phyloP scores from a whole-genome alignment of 345 rosid genomes.

The Populus tremula region DNA sequence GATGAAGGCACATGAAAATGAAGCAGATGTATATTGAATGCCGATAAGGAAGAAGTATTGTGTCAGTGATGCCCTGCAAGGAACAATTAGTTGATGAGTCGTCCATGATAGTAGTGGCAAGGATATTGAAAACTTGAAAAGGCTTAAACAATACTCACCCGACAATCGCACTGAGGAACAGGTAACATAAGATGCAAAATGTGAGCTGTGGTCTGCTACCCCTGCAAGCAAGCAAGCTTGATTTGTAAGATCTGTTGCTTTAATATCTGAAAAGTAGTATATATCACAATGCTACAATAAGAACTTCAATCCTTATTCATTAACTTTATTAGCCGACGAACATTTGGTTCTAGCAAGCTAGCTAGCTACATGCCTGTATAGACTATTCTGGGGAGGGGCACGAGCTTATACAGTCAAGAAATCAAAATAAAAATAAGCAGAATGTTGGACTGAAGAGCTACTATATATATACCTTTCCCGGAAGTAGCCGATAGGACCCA shows the following conservation, averaged over 20 bases:
- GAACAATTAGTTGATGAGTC: background rate
- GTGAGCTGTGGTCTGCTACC: conserved; percentile 54
- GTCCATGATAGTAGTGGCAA: no score
- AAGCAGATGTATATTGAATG: conserved; percentile 61
- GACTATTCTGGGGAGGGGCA: background rate
- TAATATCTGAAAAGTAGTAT: background rate
- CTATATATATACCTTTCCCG: conserved; percentile 85
- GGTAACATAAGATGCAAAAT: conserved; percentile 38
- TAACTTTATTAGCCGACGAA: background rate
- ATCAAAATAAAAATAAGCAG: conserved; percentile 3
- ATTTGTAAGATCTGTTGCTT: background rate
- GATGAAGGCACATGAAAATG: conserved; percentile 59
- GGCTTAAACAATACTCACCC: conserved; percentile 46
- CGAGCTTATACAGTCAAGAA: background rate
- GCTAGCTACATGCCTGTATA: background rate
- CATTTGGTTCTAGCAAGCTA: background rate
- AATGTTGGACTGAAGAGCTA: background rate
- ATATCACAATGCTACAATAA: background rate
- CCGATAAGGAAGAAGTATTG: conserved; percentile 63
- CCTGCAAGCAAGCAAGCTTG: conserved; percentile 49
- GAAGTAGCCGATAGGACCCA: conserved; percentile 60
- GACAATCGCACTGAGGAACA: conserved; percentile 61
- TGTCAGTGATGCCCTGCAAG: conserved; percentile 52
- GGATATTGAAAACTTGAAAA: background rate
- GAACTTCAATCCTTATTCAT: background rate